These are phyloP conservation scores for Penicillium taxi DNA, from an alignment of 495 filamentous ascomycete species.

Conservation along the genomic window DNA sequence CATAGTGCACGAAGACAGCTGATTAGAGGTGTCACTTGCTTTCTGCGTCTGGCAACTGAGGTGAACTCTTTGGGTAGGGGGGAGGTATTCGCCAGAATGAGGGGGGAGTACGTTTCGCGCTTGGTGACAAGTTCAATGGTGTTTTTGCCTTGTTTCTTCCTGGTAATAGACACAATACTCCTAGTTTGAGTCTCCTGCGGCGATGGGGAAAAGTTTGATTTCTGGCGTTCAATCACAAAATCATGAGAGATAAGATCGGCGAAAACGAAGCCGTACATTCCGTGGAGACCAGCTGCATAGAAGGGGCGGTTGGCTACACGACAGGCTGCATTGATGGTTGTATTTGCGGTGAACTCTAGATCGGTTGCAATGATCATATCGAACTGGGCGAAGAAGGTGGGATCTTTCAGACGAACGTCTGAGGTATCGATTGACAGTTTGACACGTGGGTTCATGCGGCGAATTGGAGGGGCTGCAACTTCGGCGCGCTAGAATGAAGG, in stretches of 20 bases:
- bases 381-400: slow-evolving; percentile 67
- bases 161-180: slow-evolving; percentile 59
- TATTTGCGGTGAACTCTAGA: slow-evolving; percentile 62
- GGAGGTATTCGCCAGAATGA: slow-evolving; percentile 69
- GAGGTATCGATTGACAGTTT: slow-evolving; percentile 59
- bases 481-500: slow-evolving; percentile 56
- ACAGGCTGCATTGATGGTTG: slow-evolving; percentile 72
- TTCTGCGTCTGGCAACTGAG: slow-evolving; percentile 55
- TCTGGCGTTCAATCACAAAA: slow-evolving; percentile 77
- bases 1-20: slow-evolving; percentile 76
- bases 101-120: slow-evolving; percentile 76
- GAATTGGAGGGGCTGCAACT: slow-evolving; percentile 70
- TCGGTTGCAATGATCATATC: slow-evolving; percentile 90
- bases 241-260: slow-evolving; percentile 82
- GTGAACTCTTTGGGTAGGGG: slow-evolving; percentile 62
- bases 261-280: slow-evolving; percentile 92
- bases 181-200: slow-evolving; percentile 71
- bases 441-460: slow-evolving; percentile 85
- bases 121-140: slow-evolving; percentile 86
- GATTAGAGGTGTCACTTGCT: slow-evolving; percentile 69
- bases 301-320: slow-evolving; percentile 68
- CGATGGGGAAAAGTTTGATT: slow-evolving; percentile 62
- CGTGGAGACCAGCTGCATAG: slow-evolving; percentile 82
- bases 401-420: slow-evolving; percentile 53
- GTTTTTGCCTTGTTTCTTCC: slow-evolving; percentile 66